Evolutionary conservation across 345 rosid genomes (phyloP), one percentile per base, ranked within the genome.

Genomic region (Atalantia buxifolia): DNA sequence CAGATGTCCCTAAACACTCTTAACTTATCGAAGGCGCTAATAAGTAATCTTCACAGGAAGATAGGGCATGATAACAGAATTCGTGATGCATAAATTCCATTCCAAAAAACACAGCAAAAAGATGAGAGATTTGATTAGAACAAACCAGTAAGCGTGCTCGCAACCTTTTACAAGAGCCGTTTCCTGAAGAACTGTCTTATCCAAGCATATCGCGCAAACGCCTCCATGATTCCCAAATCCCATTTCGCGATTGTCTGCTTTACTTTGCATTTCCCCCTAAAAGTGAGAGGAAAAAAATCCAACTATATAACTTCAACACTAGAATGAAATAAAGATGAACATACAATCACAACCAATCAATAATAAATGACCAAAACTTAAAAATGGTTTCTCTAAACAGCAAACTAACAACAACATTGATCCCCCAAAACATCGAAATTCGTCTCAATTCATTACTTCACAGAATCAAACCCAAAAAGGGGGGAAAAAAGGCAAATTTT

Each of bases 101-200:
- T n/a, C 19, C 7, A 7, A 57, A 13, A 4, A 21, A 33, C n/a
- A 10, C 21, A 30, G 50, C 45, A 48, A 75, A 64, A 75, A 64
- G 36, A 65, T 30, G 9, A 64, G 24, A 75, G 71, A 73, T 60
- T 56, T 36, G 18, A 70, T 67, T 66, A 21, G 61, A 69, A 87
- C 96, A 72, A 88, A 92, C 99, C 99, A 96, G 90, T 96, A 96
- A 30, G 98, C 89, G 74, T 96, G 98, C 78, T 96, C 98, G 87
- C 99, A 96, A 80, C 94, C 98, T 85, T 92, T 94, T 40, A 96
- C 83, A 77, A 94, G 92, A 66, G 99, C 98, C 63, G 92, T 94
- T 80, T 96, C 99, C 85, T 88, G 88, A 63, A 96, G 93, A 79
- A 81, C 89, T 65, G 93, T 96, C 77, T 90, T 85, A 74, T 94